Percentiles rank a stretch among this genome's conserved stretches.
Conservation (phyloP, 208 protist genomes). For the Tritrichomonas musculus region DNA sequence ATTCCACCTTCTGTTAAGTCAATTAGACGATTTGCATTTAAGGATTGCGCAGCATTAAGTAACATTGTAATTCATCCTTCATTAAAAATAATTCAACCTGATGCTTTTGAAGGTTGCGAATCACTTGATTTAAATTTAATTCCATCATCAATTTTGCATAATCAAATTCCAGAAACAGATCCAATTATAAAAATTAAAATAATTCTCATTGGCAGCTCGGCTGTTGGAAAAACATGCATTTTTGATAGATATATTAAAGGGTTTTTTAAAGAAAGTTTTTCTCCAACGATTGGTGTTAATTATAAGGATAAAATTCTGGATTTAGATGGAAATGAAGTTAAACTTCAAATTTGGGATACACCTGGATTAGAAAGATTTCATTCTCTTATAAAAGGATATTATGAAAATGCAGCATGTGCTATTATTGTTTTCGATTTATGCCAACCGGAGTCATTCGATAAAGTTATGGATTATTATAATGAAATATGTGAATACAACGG, state of each 20-base stretch:
- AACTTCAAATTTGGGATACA: neutral
- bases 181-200: no score
- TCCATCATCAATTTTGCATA: no score
- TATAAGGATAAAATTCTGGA: neutral
- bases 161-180: no score
- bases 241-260: neutral
- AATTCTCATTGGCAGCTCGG: neutral
- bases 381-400: no score
- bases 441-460: neutral
- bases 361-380: neutral
- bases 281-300: conserved; percentile 13
- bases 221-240: neutral
- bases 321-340: neutral
- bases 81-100: no score
- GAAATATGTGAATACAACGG: neutral
- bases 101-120: no score
- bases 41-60: no score
- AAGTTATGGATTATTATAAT: neutral
- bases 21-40: no score
- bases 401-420: neutral
- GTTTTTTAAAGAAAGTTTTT: neutral
- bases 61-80: no score
- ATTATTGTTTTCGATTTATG: neutral
- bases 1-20: no score
- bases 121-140: no score